Evolutionary conservation across 2,329 filamentous ascomycete genomes (phyloP).

Genomic region (Magnaporthiopsis rhizophila): DNA sequence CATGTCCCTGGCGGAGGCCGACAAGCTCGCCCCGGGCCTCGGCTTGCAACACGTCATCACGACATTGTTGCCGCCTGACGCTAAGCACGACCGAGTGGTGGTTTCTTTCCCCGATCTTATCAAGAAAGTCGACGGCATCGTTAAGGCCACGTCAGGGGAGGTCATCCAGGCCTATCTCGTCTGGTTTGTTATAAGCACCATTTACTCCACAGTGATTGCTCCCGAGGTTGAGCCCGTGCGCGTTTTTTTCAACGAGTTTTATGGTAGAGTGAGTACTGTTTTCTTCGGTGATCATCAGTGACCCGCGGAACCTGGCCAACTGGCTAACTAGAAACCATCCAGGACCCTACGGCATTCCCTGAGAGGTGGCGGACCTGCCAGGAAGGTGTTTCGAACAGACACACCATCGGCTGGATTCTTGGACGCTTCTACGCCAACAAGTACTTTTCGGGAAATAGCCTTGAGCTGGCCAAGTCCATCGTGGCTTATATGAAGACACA

Average conservation of each 20-base stretch:
- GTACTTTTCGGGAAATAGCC: constrained; percentile 47
- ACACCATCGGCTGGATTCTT: constrained; percentile 47
- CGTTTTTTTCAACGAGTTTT: constrained; percentile 43
- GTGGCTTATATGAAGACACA: constrained; percentile 50
- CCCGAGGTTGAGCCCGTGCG: constrained; percentile 40
- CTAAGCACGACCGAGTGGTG: constrained; percentile 38
- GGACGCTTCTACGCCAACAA: constrained; percentile 51
- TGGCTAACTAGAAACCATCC: neutral
- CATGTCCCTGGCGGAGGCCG: constrained; percentile 37
- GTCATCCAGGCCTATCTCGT: constrained; percentile 43
- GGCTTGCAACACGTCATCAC: constrained; percentile 36
- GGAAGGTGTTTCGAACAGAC: constrained; percentile 32
- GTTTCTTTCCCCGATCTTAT: constrained; percentile 44
- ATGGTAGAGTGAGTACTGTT: constrained; percentile 32
- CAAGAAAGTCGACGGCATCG: constrained; percentile 36
- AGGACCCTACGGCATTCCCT: constrained; percentile 39
- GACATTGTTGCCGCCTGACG: constrained; percentile 34
- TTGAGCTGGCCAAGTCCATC: constrained; percentile 48
- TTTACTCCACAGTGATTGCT: constrained; percentile 37
- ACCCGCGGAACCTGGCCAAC: neutral
- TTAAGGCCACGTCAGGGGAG: constrained; percentile 36
- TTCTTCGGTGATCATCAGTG: no score
- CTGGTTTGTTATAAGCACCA: constrained; percentile 46
- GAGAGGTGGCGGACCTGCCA: constrained; percentile 53
- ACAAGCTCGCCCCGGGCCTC: constrained; percentile 39